Percentiles rank a stretch among this genome's conserved stretches.
These are phyloP conservation scores for Paramecium octaurelia DNA, from an alignment of 73 alveolate genomes.

Conservation along the genomic window DNA sequence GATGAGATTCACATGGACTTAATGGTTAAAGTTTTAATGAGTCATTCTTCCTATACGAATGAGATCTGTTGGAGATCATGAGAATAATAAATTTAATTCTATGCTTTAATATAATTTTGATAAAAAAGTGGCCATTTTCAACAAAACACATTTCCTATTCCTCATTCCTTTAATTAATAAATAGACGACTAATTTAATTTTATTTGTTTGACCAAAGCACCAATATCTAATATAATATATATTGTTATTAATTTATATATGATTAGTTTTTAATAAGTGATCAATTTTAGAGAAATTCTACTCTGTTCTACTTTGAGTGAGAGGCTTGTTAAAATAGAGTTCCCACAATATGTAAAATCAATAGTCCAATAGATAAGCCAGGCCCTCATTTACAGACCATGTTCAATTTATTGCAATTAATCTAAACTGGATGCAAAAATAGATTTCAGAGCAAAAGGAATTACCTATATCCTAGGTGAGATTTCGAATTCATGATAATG, in stretches of 20 bases:
- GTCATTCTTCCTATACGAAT: not conserved
- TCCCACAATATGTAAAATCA: not conserved
- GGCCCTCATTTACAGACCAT: not conserved
- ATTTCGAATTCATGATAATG: not conserved
- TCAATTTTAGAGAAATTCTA: constrained; percentile 46
- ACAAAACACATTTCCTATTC: not conserved
- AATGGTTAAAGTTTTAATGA: not conserved
- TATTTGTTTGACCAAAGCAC: not conserved
- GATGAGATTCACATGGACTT: not conserved
- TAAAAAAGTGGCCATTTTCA: not conserved
- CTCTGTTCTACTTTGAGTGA: constrained; percentile 55
- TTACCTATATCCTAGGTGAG: constrained; percentile 39
- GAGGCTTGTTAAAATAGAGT: constrained; percentile 27
- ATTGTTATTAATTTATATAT: not conserved
- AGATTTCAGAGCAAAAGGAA: not conserved
- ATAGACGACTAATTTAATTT: not conserved
- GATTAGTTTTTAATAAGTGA: constrained; percentile 43
- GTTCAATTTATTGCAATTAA: constrained; percentile 20
- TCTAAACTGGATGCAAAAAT: constrained; percentile 28
- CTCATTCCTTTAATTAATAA: not conserved
- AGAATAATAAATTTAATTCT: not conserved
- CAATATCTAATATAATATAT: not conserved
- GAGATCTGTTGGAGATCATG: not conserved
- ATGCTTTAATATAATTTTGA: not conserved
- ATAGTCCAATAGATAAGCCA: not conserved